phyloP scores from a whole-genome alignment of 805 yeast genomes.

The Candida hispaniensis region DNA sequence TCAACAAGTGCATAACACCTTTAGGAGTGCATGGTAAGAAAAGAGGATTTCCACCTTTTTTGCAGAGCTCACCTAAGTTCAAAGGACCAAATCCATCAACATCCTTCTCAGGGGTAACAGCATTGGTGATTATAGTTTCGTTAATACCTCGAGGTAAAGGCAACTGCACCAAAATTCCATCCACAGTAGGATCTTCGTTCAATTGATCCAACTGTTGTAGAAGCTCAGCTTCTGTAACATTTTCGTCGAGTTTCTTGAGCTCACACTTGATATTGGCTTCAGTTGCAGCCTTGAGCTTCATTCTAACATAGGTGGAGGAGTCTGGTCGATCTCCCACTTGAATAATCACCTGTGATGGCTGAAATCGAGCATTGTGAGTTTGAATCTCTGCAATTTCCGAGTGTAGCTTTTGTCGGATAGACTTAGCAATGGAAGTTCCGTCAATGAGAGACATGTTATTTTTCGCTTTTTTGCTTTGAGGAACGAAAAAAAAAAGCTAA shows the following conservation, averaged over 20 bases:
- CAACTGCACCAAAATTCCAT: slow-evolving; percentile 82
- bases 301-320: slow-evolving; percentile 81
- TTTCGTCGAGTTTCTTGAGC: slow-evolving; percentile 52
- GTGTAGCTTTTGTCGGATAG: slow-evolving; percentile 42
- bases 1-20: slow-evolving; percentile 75
- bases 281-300: slow-evolving; percentile 80
- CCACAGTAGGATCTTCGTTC: slow-evolving; percentile 64
- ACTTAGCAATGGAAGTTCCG: slow-evolving; percentile 17
- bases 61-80: slow-evolving; percentile 85
- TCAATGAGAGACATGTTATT: slow-evolving; percentile 15
- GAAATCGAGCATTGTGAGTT: slow-evolving; percentile 38
- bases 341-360: slow-evolving; percentile 69
- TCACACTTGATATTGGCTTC: slow-evolving; percentile 69
- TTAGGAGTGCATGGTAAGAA: slow-evolving; percentile 94
- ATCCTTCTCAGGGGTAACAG: slow-evolving; percentile 75
- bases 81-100: slow-evolving; percentile 89
- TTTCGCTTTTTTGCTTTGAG: no score
- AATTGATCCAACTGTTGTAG: slow-evolving; percentile 48
- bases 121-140: slow-evolving; percentile 67
- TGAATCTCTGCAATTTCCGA: slow-evolving; percentile 40
- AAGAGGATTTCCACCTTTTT: slow-evolving; percentile 70
- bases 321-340: slow-evolving; percentile 91
- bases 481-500: no score
- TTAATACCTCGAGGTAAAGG: slow-evolving; percentile 78
- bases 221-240: slow-evolving; percentile 45